Percentiles rank a stretch among this genome's conserved stretches.
phyloP scores from a whole-genome alignment of 2,329 filamentous ascomycete species.

The Talaromyces sp. region DNA sequence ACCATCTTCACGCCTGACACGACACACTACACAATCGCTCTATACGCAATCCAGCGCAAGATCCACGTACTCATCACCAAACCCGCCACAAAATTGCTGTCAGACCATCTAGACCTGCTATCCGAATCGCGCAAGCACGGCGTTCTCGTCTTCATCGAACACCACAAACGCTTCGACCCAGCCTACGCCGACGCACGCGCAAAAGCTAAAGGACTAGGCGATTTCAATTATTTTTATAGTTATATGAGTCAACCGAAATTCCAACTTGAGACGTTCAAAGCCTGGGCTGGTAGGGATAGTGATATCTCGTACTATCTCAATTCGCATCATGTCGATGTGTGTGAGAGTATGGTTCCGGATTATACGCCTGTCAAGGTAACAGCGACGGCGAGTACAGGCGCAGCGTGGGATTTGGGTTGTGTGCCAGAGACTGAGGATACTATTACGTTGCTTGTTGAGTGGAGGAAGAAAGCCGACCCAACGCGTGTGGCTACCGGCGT shows the following conservation, averaged over 20 bases:
- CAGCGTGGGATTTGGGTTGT: conserved; percentile 73
- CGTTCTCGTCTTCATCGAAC: conserved; percentile 89
- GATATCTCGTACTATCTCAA: conserved; percentile 97
- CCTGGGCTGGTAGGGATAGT: conserved; percentile 85
- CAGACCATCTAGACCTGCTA: conserved; percentile 71
- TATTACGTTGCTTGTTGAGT: conserved; percentile 83
- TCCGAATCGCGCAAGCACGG: conserved; percentile 64
- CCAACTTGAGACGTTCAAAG: conserved; percentile 89
- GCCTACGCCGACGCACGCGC: conserved; percentile 83
- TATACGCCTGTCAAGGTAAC: conserved; percentile 72
- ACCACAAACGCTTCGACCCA: conserved; percentile 94
- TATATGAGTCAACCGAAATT: conserved; percentile 94
- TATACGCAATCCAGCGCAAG: conserved; percentile 82
- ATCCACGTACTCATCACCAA: conserved; percentile 94
- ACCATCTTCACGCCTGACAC: conserved; percentile 95
- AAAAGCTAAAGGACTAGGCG: conserved; percentile 69
- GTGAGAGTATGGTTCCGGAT: conserved; percentile 83
- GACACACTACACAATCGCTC: conserved; percentile 84
- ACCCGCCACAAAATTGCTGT: conserved; percentile 79
- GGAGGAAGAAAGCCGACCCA: conserved; percentile 66
- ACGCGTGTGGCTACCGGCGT: conserved; percentile 74
- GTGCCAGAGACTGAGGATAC: conserved; percentile 81
- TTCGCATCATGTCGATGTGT: conserved; percentile 88
- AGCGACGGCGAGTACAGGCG: conserved; percentile 74
- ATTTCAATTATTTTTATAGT: conserved; percentile 98